Base-by-base conservation (phyloP, 306 rosid species). In the Medicago lupulina region DNA sequence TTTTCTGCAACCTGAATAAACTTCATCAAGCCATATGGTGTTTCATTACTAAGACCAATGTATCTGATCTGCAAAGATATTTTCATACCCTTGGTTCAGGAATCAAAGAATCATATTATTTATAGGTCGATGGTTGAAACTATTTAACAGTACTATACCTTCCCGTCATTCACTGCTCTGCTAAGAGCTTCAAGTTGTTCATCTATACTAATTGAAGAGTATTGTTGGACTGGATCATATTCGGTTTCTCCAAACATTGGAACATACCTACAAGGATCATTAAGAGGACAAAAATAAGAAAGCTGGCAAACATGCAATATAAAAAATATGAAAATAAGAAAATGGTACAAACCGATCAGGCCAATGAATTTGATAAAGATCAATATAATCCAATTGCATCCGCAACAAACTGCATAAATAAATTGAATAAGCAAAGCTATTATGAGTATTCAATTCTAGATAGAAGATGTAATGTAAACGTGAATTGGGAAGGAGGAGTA, bases 201-300 rank as follows among this genome's bases (percentile, higher is more conserved):
- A 66, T 89, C 89, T 71, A 92, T 76, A 76, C 90, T 65, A 83
- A 94, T 67, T 2, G 96, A 85, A 78, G 58, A 13, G 72, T 88
- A 90, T 69, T 90, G 96, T 39, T 72, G 83, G 64, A 47, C 75
- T 5, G 96, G 93, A 78, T 92, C 94, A 75, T 92, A 95, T 64
- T 92, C 96, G 3, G 83, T 92, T 84, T 92, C 93, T 81, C 96
- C 95, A 83, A 94, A 92, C 98, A 92, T 92, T 63, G 96, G 98
- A 81, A 90, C 90, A 83, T 92, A 86, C 41, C 97, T 94, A 85
- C 81, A 70, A 79, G 62, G 55, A 25, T 72, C 55, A 44, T 31
- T 73, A 80, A 17, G 54, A 61, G 25, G 31, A 19, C 10, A 19
- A 31, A 58, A 75, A 69, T 54, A 13, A 67, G 55, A 62, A 65